Evolutionary conservation across 306 rosid species (phyloP), one percentile per base, ranked within the genome.

Genomic region (Lathyrus sativus): DNA sequence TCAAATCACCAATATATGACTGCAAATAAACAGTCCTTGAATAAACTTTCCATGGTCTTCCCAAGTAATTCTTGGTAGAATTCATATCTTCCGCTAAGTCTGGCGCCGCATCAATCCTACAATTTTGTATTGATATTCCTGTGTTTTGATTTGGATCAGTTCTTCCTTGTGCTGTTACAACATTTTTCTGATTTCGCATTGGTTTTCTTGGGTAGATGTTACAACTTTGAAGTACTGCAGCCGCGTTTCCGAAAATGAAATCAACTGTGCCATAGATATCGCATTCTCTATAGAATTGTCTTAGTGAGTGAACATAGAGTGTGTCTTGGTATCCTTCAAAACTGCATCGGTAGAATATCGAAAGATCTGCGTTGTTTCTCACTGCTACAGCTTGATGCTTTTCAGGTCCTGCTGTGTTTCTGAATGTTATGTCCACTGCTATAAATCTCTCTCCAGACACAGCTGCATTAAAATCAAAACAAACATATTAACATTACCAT

Each of bases 241-340:
- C 88, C 3, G 98, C 95, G 19, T 87, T 81, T 19, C 98, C 98
- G 13, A 91, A 91, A 0, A 91, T 91, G 81, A 89, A 91, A 29
- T 89, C 96, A 0, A 89, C 82, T 0, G 96, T 91, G 26, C 97
- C 97, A 4, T 86, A 80, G 51, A 91, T 78, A 28, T 87, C 79
- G 63, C 97, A 91, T 28, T 91, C 88, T 7, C 79, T 76, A 12
- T 91, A 89, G 87, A 91, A 89, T 54, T 91, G 96, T 44, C 89
- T 74, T 0, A 82, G 67, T 15, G 97, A 91, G 63, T 91, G 97
- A 0, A 67, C 91, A 37, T 91, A 91, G 29, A 91, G 90, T 1
- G 97, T 91, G 84, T 91, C 97, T 73, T 91, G 92, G 66, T 91
- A 91, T 18, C 92, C 98, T 54, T 91, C 96, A 1, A 91, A 85